Conservation (phyloP, 345 rosid species). For the Eucalyptus tenuipes region DNA sequence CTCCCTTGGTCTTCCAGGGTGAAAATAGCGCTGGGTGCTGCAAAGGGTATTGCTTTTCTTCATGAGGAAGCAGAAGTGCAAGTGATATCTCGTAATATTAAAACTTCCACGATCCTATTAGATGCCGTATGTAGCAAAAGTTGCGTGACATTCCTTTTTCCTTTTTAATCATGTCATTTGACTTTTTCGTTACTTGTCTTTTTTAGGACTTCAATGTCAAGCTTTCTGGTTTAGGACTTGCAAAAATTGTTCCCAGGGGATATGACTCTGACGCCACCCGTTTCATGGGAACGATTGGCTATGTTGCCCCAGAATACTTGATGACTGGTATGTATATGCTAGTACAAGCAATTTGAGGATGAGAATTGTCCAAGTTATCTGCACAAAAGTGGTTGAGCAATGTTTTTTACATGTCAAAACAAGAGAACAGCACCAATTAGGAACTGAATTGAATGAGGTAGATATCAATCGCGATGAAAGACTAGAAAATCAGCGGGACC, state of each 20-base stretch:
- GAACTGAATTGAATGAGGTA: background rate
- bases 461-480: background rate
- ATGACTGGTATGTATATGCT: conserved; percentile 40
- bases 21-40: background rate
- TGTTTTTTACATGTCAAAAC: background rate
- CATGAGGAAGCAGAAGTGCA: background rate
- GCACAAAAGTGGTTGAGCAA: background rate
- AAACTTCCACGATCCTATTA: background rate
- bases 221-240: background rate
- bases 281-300: conserved; percentile 65
- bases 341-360: background rate
- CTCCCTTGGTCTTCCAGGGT: background rate
- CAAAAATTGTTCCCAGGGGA: conserved; percentile 31
- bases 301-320: conserved; percentile 64
- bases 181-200: background rate
- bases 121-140: background rate
- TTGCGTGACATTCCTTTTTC: too few relatives aligned
- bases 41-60: background rate
- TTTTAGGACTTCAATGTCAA: background rate
- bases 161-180: background rate
- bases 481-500: background rate
- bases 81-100: background rate
- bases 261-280: conserved; percentile 46
- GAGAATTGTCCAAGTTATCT: background rate
- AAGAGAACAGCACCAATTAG: background rate